phyloP scores from a whole-genome alignment of 805 yeast genomes.

The Kluyveromyces siamensis region DNA sequence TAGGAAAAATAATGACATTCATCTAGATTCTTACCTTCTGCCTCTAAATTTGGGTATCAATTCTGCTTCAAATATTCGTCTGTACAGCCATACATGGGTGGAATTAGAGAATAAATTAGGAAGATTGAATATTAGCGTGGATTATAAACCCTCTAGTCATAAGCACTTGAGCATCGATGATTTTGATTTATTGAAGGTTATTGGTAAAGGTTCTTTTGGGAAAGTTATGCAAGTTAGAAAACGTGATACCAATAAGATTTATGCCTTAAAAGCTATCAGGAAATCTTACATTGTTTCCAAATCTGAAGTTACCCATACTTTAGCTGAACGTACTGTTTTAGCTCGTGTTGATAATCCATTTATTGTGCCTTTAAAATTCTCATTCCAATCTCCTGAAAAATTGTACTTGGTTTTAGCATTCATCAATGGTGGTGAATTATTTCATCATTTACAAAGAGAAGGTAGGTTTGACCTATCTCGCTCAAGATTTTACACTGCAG shows the following conservation, averaged over 20 bases:
- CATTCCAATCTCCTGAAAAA: conserved; percentile 96
- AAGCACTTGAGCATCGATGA: conserved; percentile 79
- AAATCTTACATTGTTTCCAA: conserved; percentile 91
- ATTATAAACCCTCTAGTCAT: conserved; percentile 57
- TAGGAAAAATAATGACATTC: conserved; percentile 51
- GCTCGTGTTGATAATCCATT: conserved; percentile 92
- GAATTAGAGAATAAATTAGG: conserved; percentile 36
- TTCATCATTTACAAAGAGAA: conserved; percentile 86
- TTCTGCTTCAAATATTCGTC: conserved; percentile 42
- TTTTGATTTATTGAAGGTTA: conserved; percentile 86
- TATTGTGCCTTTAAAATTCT: conserved; percentile 91
- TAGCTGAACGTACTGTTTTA: conserved; percentile 92
- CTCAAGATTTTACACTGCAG: conserved; percentile 90
- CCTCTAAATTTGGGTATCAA: conserved; percentile 46
- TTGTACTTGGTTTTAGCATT: conserved; percentile 83
- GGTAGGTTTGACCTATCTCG: conserved; percentile 85
- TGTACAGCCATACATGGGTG: conserved; percentile 59
- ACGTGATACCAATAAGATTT: conserved; percentile 88
- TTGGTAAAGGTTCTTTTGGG: conserved; percentile 97
- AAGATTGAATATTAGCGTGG: conserved; percentile 52
- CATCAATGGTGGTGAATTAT: conserved; percentile 94
- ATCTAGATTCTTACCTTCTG: conserved; percentile 63
- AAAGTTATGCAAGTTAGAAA: conserved; percentile 98
- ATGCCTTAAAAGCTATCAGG: conserved; percentile 88
- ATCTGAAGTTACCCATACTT: conserved; percentile 90